Evolutionary conservation across 2,329 filamentous ascomycete species (phyloP), one percentile per base, ranked within the genome.

Genomic region (Didymella glomerata): DNA sequence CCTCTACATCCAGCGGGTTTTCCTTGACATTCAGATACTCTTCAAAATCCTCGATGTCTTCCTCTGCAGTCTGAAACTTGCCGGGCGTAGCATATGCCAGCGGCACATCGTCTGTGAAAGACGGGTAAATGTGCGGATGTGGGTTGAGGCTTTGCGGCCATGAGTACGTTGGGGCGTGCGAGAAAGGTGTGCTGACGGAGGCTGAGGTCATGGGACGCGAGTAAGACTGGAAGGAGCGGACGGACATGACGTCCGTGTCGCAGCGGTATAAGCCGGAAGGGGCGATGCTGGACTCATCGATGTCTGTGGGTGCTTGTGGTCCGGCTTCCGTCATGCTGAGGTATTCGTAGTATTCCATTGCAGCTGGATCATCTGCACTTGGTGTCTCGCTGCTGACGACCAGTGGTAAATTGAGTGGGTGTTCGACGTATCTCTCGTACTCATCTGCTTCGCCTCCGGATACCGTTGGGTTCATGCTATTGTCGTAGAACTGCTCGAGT

Each of bases 371-470:
- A 9, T 84, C 82, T 4, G 64, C 63, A n/a, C 68, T 69, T 0
- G 88, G 86, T 3, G 86, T 83, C 59, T 91, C 88, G 38, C 84
- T 87, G 4, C 88, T 90, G 1, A 91, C 84, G 0, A 95, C 92
- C 2, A 99, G 84, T 0, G 94, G 93, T 0, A 99, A 86, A 53
- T 90, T 93, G 55, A 96, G 88, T 1, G 95, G 93, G 71, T 99
- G 95, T 13, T 74, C 87, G 66, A 99, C 88, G 77, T 98, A 99
- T 24, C 90, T 87, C 58, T 88, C 85, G 75, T 99, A 99, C 74
- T 98, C 95, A 46, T 90, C 88, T 24, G 88, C 87, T 79, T 98
- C 94, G 38, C 86, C 84, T 8, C 84, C 79, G 8, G 86, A 90
- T 36, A 99, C 91, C 0, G 87, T 88, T 1, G 95, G 95, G 65